Evolutionary conservation across 192 early-diverging fungal species (phyloP), one percentile per base, ranked within the genome.

Genomic region (Thamnidium elegans): DNA sequence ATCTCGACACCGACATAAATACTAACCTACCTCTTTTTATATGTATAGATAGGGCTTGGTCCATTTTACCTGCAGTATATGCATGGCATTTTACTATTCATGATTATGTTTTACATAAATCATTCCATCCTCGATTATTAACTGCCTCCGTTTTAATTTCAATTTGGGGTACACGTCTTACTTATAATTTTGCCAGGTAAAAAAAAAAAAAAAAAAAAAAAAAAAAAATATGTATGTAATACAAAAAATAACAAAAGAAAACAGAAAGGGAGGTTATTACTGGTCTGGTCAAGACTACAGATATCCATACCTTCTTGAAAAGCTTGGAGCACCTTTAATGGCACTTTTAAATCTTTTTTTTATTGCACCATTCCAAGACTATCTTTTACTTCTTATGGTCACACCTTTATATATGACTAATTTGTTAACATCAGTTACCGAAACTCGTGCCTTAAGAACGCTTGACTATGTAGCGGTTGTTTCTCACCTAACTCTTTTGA

Each of bases 221-320:
- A 23, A 17, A 36, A 26, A 20, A 54, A 50, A 19, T 55, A n/a
- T 55, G 14, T 30, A 31, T 30, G 20, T 15, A 20, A 23, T 44
- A 58, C 31, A 43, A 58, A 58, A 7, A 39, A 2, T 30, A 26
- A 0, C 11, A 31, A 23, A 3, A 52, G n/a, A 31, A 34, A 3
- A 36, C 39, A 74, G 93, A 10, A 88, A 91, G 63, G 93, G 90
- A 2, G 91, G 91, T 5, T 95, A 90, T 70, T 67, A 72, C 7
- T 59, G 71, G 50, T 76, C 78, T 15, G 79, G 74, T 5, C 85
- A 95, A 63, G 93, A 95, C 51, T 91, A 93, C 66, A 85, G 93
- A 1, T 96, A 88, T 86, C 70, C 70, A 3, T 75, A 76, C 13
- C 77, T 87, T 19, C 55, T 31, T 8, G 31, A 64, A 11, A 26